These are phyloP conservation scores for Coprinopsis sp. DNA, from an alignment of 768 basidiomycete genomes.

Conservation along the genomic window DNA sequence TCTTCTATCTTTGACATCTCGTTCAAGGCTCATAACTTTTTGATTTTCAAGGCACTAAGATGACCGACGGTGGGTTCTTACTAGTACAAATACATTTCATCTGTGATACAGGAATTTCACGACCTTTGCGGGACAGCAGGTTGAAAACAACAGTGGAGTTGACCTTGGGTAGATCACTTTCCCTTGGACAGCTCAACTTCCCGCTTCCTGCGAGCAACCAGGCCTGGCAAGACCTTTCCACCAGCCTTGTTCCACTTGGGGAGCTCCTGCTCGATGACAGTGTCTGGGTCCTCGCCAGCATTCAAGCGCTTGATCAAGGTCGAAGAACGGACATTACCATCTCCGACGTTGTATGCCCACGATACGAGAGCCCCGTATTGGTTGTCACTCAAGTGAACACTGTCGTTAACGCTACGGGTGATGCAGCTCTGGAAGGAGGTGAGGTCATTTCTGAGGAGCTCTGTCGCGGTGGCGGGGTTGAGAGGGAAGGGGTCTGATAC, in stretches of 20 bases:
- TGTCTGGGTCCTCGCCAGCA: slow-evolving; percentile 25
- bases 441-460: slow-evolving; percentile 25
- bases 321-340: slow-evolving; percentile 21
- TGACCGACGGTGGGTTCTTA: too few species aligned
- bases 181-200: too few species aligned
- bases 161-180: slow-evolving; percentile 26
- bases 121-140: slow-evolving; percentile 16
- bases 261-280: slow-evolving; percentile 27
- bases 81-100: too few species aligned
- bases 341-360: slow-evolving; percentile 29
- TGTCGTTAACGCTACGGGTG: slow-evolving; percentile 17
- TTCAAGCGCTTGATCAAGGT: slow-evolving; percentile 27
- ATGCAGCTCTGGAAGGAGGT: slow-evolving; percentile 21
- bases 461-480: slow-evolving; percentile 23
- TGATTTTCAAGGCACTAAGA: too few species aligned
- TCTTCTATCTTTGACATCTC: too few species aligned
- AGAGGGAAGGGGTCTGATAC: slow-evolving; percentile 31
- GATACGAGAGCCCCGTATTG: slow-evolving; percentile 28
- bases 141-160: slow-evolving; percentile 22
- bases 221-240: slow-evolving; percentile 23
- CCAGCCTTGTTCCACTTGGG: slow-evolving; percentile 28
- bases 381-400: slow-evolving; percentile 24
- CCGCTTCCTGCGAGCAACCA: slow-evolving; percentile 22
- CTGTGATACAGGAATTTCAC: neutral
- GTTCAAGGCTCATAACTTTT: too few species aligned